Evolutionary conservation across 441 rosid species (phyloP), one percentile per base, ranked within the genome.

Genomic region (Euphorbia schlechtendalii): DNA sequence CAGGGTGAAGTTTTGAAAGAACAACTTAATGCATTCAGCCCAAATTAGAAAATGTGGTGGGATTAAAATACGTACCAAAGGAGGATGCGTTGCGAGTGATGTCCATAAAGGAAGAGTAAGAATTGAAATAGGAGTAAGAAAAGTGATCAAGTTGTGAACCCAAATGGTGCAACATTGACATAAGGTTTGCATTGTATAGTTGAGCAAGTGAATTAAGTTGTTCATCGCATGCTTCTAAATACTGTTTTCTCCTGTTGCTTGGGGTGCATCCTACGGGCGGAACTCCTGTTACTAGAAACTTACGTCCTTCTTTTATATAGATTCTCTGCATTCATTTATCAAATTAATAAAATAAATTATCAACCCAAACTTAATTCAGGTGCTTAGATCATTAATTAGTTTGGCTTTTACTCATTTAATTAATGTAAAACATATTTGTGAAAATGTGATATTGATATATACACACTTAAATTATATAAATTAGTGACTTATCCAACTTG

Each of bases 201-300:
- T 24, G 61, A 24, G 72, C 61, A 64, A 71, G 60, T 36, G 59
- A 56, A 54, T 81, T 78, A 12, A 41, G 3, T 6, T 60, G 53
- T 28, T 72, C 74, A 32, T 72, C 59, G 79, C 84, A 81, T 52
- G 27, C 74, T 25, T 51, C 54, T 3, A 65, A 71, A 15, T 41
- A 1, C 68, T 55, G 66, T 61, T 67, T 67, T 27, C 1, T 15
- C 69, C 84, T 78, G 17, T 60, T 64, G 5, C 67, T 22, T 8
- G 82, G 84, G 27, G 64, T 63, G 68, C 84, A 81, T 22, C 84
- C 84, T 12, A 76, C 8, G 10, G 70, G 62, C 1, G 61, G 66
- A 17, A 78, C 38, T 24, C 80, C 85, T 21, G 76, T 36, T 9
- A 76, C 48, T 15, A 71, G 64, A 49, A 78, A 81, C 61, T 74